These are phyloP conservation scores for Hermanozyma aechmeae DNA, from an alignment of 805 yeast genomes.

Conservation along the genomic window DNA sequence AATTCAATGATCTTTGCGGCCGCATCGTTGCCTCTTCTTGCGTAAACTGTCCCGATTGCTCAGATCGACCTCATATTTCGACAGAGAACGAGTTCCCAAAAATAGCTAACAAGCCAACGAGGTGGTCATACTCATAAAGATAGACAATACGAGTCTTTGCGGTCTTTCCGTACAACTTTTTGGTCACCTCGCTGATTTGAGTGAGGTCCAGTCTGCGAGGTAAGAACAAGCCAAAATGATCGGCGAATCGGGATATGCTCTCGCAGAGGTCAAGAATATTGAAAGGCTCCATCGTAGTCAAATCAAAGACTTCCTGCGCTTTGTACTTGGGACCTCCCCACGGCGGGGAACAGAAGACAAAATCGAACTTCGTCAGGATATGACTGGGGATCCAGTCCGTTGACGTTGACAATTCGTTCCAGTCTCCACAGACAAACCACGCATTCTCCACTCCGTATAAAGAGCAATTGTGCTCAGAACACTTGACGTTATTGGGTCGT, in stretches of 20 bases:
- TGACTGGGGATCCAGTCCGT: slow-evolving; percentile 25
- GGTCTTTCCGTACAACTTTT: slow-evolving; percentile 16
- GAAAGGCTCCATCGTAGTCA: slow-evolving; percentile 38
- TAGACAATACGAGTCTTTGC: background rate
- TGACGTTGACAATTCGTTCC: slow-evolving; percentile 22
- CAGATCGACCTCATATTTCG: too few species aligned
- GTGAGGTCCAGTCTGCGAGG: slow-evolving; percentile 51
- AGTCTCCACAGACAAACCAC: slow-evolving; percentile 42
- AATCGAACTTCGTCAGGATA: slow-evolving; percentile 30
- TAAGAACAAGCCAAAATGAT: slow-evolving; percentile 49
- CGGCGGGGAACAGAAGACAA: slow-evolving; percentile 72
- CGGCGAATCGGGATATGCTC: slow-evolving; percentile 31
- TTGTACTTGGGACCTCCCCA: slow-evolving; percentile 77
- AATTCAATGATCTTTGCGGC: too few species aligned
- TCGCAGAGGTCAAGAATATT: slow-evolving; percentile 34
- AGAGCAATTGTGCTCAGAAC: slow-evolving; percentile 56
- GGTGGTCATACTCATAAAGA: background rate
- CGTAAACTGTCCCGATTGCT: too few species aligned
- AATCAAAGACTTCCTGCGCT: slow-evolving; percentile 29
- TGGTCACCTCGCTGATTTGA: slow-evolving; percentile 42
- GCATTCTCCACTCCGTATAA: slow-evolving; percentile 50
- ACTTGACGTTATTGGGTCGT: slow-evolving; percentile 49
- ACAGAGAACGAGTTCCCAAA: background rate
- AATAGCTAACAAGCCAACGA: background rate
- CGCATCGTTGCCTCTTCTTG: too few species aligned